Percentiles rank a stretch among this genome's conserved stretches.
These are phyloP conservation scores for Citrus reticulata DNA, from an alignment of 345 rosid genomes.

Conservation along the genomic window DNA sequence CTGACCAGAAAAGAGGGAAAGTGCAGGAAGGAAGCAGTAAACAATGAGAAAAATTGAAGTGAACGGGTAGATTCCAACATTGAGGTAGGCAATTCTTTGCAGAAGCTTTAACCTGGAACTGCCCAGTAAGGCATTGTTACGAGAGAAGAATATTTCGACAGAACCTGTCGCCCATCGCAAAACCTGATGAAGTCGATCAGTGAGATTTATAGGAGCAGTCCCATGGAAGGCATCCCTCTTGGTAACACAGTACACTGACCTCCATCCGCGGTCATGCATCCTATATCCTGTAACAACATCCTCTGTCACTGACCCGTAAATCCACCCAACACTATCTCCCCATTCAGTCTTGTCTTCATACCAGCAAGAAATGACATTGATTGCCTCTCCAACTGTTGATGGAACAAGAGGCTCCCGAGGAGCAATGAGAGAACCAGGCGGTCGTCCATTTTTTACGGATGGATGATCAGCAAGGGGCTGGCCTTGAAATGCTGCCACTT, in stretches of 20 bases:
- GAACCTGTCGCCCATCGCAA: conserved; percentile 90
- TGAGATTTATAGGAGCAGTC: conserved; percentile 68
- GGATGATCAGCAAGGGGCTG: conserved; percentile 55
- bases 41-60: conserved; percentile 74
- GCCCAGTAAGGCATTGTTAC: conserved; percentile 67
- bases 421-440: conserved; percentile 58
- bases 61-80: conserved; percentile 82
- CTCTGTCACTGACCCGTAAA: conserved; percentile 81
- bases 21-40: conserved; percentile 83
- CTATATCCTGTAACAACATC: conserved; percentile 80
- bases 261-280: conserved; percentile 91
- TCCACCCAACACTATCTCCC: conserved; percentile 77
- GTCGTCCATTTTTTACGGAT: conserved; percentile 47
- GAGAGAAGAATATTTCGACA: conserved; percentile 83
- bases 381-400: conserved; percentile 58
- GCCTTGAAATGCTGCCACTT: conserved; percentile 62
- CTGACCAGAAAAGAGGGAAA: conserved; percentile 64
- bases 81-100: conserved; percentile 79
- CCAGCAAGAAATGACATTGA: conserved; percentile 80
- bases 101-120: conserved; percentile 55
- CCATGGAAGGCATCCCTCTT: conserved; percentile 79
- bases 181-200: conserved; percentile 83
- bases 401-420: conserved; percentile 50
- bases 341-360: conserved; percentile 86
- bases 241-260: conserved; percentile 67